Base-by-base conservation (phyloP, 345 rosid species). In the Citrus maxima region DNA sequence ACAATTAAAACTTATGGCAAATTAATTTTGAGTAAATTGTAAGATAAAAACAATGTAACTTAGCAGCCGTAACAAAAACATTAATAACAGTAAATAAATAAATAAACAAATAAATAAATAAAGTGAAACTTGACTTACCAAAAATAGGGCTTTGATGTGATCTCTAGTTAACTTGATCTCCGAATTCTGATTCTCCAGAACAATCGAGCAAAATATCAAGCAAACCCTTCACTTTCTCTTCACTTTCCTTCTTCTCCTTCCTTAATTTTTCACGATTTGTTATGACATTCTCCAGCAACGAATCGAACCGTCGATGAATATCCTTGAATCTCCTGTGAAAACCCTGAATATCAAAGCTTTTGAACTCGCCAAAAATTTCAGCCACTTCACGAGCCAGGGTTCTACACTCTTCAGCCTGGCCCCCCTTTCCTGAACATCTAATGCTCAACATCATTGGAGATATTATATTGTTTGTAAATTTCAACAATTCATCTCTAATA, bases 381-480 rank as follows among this genome's bases (percentile, higher is more conserved):
- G 89, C 84, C 67, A 89, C 88, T 65, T 87, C 85, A 0, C 83
- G 84, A 0, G 82, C 78, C 10, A 84, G 70, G 4, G 65, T 73
- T 69, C 88, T 73, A 0, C 73, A 84, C 24, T 70, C 85, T 9
- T 84, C 85, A 9, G 85, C 88, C 38, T 77, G 73, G 19, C 73
- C 74, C 1, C 82, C 85, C 2, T 71, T 27, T 34, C 82, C 88
- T 0, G 86, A 82, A 28, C 85, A 79, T 76, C 88, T 75, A 13
- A 85, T 74, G 65, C 88, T 73, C 13, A 87, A 35, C 88, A 89
- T 87, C 87, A 89, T 89, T 14, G 75, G 82, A 7, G 89, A 85
- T 18, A 89, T 85, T 3, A 83, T 40, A 74, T 86, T 87, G 77
- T 82, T 85, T 5, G 90, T 72, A 10, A 84, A 25, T 74, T 80